phyloP scores from a whole-genome alignment of 495 filamentous ascomycete species.

The Xylaria intraflava region DNA sequence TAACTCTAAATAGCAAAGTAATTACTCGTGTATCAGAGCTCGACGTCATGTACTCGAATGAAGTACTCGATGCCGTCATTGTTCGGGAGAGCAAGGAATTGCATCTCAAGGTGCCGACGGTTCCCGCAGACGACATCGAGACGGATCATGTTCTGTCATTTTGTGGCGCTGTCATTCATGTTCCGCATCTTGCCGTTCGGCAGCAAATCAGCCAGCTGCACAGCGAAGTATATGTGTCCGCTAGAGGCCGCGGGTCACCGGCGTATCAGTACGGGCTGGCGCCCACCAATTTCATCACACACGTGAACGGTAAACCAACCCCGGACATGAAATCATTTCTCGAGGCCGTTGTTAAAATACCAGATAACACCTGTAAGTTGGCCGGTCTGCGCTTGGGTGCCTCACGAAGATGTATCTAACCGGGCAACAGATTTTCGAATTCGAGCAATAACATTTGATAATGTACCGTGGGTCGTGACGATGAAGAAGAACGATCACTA shows the following conservation, averaged over 20 bases:
- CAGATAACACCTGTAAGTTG: slow-evolving; percentile 77
- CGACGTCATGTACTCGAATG: slow-evolving; percentile 92
- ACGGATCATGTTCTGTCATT: slow-evolving; percentile 88
- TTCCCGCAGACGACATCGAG: slow-evolving; percentile 83
- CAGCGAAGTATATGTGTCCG: slow-evolving; percentile 93
- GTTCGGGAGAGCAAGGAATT: slow-evolving; percentile 82
- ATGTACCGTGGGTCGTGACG: slow-evolving; percentile 93
- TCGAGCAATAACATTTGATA: slow-evolving; percentile 91
- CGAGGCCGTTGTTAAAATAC: slow-evolving; percentile 71
- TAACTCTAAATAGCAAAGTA: slow-evolving; percentile 83
- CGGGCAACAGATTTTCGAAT: slow-evolving; percentile 68
- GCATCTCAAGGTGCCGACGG: slow-evolving; percentile 71
- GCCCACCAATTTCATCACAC: slow-evolving; percentile 94
- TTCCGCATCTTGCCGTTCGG: slow-evolving; percentile 89
- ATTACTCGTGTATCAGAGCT: slow-evolving; percentile 90
- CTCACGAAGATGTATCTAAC: slow-evolving; percentile 9
- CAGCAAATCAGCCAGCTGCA: slow-evolving; percentile 97
- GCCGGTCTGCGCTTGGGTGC: slow-evolving; percentile 13
- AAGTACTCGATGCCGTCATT: slow-evolving; percentile 73
- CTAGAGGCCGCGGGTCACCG: slow-evolving; percentile 74
- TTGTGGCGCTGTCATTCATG: slow-evolving; percentile 89
- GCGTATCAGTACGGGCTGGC: slow-evolving; percentile 89
- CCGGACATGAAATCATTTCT: slow-evolving; percentile 75
- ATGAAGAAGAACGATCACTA: slow-evolving; percentile 99
- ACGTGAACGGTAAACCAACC: slow-evolving; percentile 83